These are phyloP conservation scores for Didymellaceae sp. DNA, from an alignment of 2,329 filamentous ascomycete species.

Conservation along the genomic window DNA sequence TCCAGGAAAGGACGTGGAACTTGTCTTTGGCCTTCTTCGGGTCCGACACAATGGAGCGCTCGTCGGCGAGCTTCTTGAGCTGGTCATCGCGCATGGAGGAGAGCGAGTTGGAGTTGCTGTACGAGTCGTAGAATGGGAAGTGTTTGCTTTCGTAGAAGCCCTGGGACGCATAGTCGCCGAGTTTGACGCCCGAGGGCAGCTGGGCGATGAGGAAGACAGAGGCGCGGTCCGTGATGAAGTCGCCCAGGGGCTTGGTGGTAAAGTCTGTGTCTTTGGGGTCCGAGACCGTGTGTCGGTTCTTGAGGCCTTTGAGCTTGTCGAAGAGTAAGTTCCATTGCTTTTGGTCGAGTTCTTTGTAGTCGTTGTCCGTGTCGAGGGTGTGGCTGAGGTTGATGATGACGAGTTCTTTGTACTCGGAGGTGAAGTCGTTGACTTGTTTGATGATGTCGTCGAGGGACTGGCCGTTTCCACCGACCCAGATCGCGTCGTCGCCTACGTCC, in stretches of 20 bases:
- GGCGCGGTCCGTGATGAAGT: constrained; percentile 48
- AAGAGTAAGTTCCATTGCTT: constrained; percentile 54
- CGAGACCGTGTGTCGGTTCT: constrained; percentile 47
- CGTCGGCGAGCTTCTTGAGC: constrained; percentile 43
- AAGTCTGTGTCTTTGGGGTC: constrained; percentile 39
- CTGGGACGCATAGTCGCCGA: constrained; percentile 40
- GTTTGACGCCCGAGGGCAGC: constrained; percentile 35
- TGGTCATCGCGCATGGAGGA: constrained; percentile 47
- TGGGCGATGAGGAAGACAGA: constrained; percentile 48
- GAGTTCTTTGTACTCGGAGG: constrained; percentile 53
- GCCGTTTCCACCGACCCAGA: constrained; percentile 56
- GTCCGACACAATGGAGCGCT: constrained; percentile 38
- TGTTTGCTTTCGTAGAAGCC: constrained; percentile 45
- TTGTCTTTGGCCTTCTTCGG: constrained; percentile 32
- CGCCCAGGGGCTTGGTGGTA: constrained; percentile 40
- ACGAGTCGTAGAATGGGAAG: constrained; percentile 46
- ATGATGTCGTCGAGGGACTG: constrained; percentile 54
- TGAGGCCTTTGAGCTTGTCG: constrained; percentile 50
- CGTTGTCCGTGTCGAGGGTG: constrained; percentile 51
- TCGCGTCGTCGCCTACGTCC: constrained; percentile 42
- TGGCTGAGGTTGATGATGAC: constrained; percentile 58
- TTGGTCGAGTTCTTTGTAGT: constrained; percentile 48
- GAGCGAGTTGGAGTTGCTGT: constrained; percentile 45
- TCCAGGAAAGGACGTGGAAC: constrained; percentile 49
- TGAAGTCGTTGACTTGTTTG: constrained; percentile 56